Conservation (phyloP, 352 stramenopile genomes). For the Phytopythium chamaehyphon region DNA sequence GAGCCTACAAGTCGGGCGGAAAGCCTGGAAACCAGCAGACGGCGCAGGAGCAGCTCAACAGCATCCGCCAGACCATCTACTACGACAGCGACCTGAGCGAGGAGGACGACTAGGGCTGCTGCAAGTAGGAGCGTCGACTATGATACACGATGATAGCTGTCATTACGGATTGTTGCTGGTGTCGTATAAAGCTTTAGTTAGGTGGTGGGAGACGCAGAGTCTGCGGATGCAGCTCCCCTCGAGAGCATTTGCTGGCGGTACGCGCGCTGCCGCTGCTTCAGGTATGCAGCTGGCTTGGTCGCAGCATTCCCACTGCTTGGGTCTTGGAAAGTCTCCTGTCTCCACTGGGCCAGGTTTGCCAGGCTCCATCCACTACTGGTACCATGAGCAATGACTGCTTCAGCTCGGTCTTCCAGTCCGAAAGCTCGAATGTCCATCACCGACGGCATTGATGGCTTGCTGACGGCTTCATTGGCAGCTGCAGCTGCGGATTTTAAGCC, state of each 20-base stretch:
- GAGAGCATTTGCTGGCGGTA: conserved; percentile 65
- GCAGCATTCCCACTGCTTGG: conserved; percentile 5
- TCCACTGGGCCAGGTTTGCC: conserved; percentile 26
- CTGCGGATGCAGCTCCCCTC: neutral
- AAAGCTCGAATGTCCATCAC: conserved; percentile 60
- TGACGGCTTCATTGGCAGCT: too few relatives aligned
- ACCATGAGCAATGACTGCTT: conserved; percentile 57
- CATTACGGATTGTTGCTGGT: too few relatives aligned
- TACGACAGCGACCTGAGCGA: conserved; percentile 84
- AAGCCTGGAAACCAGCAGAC: conserved; percentile 16
- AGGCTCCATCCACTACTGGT: conserved; percentile 45
- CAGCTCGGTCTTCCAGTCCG: conserved; percentile 69
- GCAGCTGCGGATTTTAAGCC: too few relatives aligned
- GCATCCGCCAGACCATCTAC: conserved; percentile 80
- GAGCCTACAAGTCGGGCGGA: conserved; percentile 36
- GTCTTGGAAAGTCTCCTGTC: too few relatives aligned
- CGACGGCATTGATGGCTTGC: conserved; percentile 13
- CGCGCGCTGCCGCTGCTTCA: conserved; percentile 61
- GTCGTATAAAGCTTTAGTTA: too few relatives aligned
- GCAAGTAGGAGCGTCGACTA: neutral
- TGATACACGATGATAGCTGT: conserved; percentile 8
- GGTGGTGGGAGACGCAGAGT: neutral
- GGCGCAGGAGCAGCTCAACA: conserved; percentile 55
- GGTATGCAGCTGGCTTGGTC: conserved; percentile 26
- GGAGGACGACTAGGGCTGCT: conserved; percentile 43